These are phyloP conservation scores for Chalaropsis ovoidea DNA, from an alignment of 2,329 filamentous ascomycete genomes.

Conservation along the genomic window DNA sequence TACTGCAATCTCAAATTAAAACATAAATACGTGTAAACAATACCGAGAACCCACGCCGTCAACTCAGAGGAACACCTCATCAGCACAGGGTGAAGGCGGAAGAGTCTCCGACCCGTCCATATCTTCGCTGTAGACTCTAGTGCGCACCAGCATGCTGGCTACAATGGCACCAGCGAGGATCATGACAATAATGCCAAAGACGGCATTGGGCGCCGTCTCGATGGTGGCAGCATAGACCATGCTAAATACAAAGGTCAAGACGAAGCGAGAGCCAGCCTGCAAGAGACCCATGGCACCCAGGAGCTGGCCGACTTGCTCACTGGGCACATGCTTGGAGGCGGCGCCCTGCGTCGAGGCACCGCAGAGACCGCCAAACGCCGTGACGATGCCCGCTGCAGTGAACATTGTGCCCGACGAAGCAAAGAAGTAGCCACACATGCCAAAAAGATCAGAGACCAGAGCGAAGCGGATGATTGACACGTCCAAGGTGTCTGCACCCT, in stretches of 20 bases:
- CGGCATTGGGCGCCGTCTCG: conserved; percentile 63
- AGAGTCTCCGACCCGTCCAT: conserved; percentile 9
- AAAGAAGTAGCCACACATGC: conserved; percentile 64
- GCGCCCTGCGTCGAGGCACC: conserved; percentile 74
- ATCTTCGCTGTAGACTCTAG: conserved; percentile 22
- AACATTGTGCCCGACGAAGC: conserved; percentile 55
- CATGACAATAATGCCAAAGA: conserved; percentile 44
- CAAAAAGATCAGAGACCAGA: conserved; percentile 64
- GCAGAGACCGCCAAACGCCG: conserved; percentile 72
- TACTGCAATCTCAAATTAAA: background rate
- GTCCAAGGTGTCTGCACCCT: conserved; percentile 69
- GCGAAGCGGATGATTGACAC: conserved; percentile 64
- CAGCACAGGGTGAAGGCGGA: conserved; percentile 16
- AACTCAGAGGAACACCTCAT: conserved; percentile 21
- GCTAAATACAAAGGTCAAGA: conserved; percentile 76
- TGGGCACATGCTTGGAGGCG: conserved; percentile 82
- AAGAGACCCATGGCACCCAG: conserved; percentile 78
- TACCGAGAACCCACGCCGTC: background rate
- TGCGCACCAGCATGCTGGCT: conserved; percentile 18
- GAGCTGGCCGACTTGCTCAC: conserved; percentile 72
- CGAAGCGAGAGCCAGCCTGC: conserved; percentile 68
- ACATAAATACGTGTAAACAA: background rate
- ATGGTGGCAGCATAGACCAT: conserved; percentile 77
- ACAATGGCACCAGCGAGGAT: conserved; percentile 16
- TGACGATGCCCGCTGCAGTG: conserved; percentile 59